These are phyloP conservation scores for Sporothrix dimorphospora DNA, from an alignment of 2,329 filamentous ascomycete genomes.

Conservation along the genomic window DNA sequence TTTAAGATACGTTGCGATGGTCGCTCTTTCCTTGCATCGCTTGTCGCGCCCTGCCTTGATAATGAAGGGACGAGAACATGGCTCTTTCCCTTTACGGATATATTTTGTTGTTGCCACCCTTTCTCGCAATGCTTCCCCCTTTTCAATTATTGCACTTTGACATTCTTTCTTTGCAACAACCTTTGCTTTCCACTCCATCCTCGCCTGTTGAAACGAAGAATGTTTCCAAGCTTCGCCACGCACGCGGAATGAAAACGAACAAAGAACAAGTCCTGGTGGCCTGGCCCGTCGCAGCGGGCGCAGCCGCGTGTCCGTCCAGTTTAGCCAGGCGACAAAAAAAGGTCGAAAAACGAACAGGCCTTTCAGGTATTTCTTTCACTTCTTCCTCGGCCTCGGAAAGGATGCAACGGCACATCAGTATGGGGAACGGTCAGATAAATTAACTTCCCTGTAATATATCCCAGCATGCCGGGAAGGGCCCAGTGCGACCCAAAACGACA, in stretches of 20 bases:
- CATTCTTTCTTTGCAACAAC: too few relatives aligned
- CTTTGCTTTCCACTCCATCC: background rate
- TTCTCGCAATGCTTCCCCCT: background rate
- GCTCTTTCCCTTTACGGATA: background rate
- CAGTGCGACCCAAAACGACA: background rate
- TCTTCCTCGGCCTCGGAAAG: background rate
- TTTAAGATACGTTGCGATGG: background rate
- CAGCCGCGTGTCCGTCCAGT: background rate
- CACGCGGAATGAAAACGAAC: background rate
- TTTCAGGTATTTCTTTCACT: background rate
- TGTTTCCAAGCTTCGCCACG: background rate
- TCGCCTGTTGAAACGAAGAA: background rate
- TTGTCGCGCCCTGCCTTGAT: background rate
- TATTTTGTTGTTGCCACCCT: background rate
- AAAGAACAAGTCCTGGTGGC: background rate
- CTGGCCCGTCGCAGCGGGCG: background rate
- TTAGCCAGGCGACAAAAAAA: background rate
- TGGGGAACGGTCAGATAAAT: background rate
- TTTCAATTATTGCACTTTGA: background rate
- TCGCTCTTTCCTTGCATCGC: background rate
- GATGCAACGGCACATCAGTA: constrained; percentile 11
- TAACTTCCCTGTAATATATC: background rate
- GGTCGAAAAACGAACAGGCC: background rate
- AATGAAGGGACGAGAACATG: background rate
- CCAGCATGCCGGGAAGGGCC: constrained; percentile 11